These are phyloP conservation scores for Dittrichia graveolens DNA, from an alignment of 129 eudicot genomes.

Conservation along the genomic window DNA sequence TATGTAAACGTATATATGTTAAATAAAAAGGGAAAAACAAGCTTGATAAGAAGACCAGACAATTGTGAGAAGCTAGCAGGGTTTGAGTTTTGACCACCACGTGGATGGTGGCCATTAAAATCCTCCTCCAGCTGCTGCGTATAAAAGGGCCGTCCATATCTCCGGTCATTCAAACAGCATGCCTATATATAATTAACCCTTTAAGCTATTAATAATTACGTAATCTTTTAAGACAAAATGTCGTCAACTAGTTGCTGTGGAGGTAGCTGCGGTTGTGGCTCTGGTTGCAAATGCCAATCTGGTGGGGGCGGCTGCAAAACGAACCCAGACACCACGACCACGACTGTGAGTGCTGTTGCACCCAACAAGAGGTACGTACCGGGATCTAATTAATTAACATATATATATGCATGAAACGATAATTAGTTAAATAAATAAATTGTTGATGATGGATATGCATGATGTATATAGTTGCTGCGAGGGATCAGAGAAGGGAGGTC, in stretches of 20 bases:
- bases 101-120: too few relatives aligned
- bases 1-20: too few relatives aligned
- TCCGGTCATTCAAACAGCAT: background rate
- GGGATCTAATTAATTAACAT: background rate
- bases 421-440: background rate
- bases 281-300: conserved; percentile 29
- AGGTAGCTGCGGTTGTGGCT: conserved; percentile 32
- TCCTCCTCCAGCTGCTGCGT: too few relatives aligned
- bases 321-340: conserved; percentile 16
- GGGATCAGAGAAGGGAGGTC: conserved; percentile 49
- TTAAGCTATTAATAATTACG: background rate
- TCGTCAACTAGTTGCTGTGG: conserved; percentile 34
- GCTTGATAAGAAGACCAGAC: too few relatives aligned
- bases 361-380: conserved; percentile 29
- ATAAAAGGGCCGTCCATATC: too few relatives aligned
- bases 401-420: background rate
- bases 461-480: conserved; percentile 23
- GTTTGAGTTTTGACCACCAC: too few relatives aligned
- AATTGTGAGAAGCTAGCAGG: too few relatives aligned
- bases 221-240: conserved; percentile 16
- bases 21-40: too few relatives aligned
- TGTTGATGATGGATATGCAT: conserved; percentile 12
- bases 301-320: conserved; percentile 33
- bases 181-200: background rate
- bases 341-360: conserved; percentile 11